A percentile compares a stretch with the other conserved stretches of the same genome.
Conservation (phyloP, 768 basidiomycete species). For the Xerocomellus chrysenteron region DNA sequence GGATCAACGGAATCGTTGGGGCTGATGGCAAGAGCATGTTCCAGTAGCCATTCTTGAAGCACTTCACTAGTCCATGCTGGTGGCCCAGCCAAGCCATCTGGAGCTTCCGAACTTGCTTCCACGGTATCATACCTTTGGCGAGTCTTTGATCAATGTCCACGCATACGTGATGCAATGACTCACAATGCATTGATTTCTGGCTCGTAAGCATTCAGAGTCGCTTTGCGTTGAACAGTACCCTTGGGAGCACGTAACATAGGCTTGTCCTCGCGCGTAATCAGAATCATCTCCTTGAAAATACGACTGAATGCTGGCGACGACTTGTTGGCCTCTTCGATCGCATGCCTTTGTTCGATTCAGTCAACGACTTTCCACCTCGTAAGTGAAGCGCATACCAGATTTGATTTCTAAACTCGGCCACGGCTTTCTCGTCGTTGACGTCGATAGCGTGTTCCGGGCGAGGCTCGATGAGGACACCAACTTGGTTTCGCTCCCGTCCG, state of each 20-base stretch:
- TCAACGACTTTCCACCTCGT: background rate
- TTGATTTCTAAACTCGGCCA: slow-evolving; percentile 31
- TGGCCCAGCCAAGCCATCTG: slow-evolving; percentile 24
- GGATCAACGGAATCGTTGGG: slow-evolving; percentile 6
- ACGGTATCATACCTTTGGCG: slow-evolving; percentile 32
- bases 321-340: slow-evolving; percentile 46
- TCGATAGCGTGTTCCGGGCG: slow-evolving; percentile 17
- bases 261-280: slow-evolving; percentile 41
- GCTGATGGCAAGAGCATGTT: slow-evolving; percentile 23
- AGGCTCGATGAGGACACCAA: slow-evolving; percentile 36
- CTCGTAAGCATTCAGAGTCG: slow-evolving; percentile 38
- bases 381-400: slow-evolving; percentile 24
- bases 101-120: slow-evolving; percentile 23
- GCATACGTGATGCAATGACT: background rate
- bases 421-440: slow-evolving; percentile 17
- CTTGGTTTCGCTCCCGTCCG: slow-evolving; percentile 32
- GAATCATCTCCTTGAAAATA: slow-evolving; percentile 54
- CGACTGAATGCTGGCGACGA: slow-evolving; percentile 42
- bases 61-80: slow-evolving; percentile 21
- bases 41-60: slow-evolving; percentile 28
- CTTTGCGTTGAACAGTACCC: slow-evolving; percentile 44
- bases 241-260: slow-evolving; percentile 47
- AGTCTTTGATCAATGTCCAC: background rate
- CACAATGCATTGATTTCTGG: slow-evolving; percentile 49
- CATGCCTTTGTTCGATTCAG: slow-evolving; percentile 27